Evolutionary conservation across 495 filamentous ascomycete genomes (phyloP), one percentile per base, ranked within the genome.

Genomic region (Neurospora sp.): DNA sequence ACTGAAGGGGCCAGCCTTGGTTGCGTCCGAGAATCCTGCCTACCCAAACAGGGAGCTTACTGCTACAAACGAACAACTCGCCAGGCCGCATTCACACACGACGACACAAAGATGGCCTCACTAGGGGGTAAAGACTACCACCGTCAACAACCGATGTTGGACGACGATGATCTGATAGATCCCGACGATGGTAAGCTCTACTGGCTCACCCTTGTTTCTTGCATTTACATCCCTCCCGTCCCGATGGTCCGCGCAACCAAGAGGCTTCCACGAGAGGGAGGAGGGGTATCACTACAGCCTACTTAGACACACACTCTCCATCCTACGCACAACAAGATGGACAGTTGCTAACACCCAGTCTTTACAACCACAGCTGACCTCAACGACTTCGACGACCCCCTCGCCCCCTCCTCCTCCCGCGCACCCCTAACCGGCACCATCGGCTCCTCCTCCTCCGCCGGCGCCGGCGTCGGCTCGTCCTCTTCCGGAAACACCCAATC

Each of bases 371-470:
- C 10, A 93, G 91, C 91, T 40, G 87, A 90, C 76, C 85, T 95
- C 80, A 92, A 96, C 84, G 93, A 97, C 79, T 92, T 97, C 76
- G 96, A 99, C 80, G 95, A 98, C 83, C 96, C 95, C 16, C 85
- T 95, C 75, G 78, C 40, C 65, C 18, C 73, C 16, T 61, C 73
- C 61, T 90, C 91, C 73, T 90, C 93, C 79, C 90, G 91, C 75
- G 86, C 90, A 27, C 93, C 92, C 42, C 84, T 97, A 73, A 89
- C 92, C 72, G 93, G 93, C 82, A 94, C 91, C 83, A 95, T 94
- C 81, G 85, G 89, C 78, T 72, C 76, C 53, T 77, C 77, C 16
- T 79, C 83, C 16, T 82, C 84, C 40, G 82, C 87, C 71, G 84
- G 85, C 6, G 81, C 84, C 40, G 82, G 86, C 72, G 84, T 84